These are phyloP conservation scores for Barnettozyma sucrosica DNA, from an alignment of 805 yeast species.

Conservation along the genomic window DNA sequence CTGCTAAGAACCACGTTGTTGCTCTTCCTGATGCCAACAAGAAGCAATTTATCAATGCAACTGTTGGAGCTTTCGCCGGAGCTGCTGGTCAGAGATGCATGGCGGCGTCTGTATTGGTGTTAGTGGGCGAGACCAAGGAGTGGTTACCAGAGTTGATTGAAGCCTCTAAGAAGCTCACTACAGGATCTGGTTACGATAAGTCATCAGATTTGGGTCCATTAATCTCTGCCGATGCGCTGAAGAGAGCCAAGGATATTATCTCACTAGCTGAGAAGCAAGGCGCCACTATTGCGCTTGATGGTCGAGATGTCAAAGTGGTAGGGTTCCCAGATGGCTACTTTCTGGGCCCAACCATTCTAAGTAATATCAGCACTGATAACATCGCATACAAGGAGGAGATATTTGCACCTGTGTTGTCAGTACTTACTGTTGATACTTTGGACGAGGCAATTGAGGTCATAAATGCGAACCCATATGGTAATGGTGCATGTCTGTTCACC, in stretches of 20 bases:
- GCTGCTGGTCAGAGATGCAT: constrained; percentile 84
- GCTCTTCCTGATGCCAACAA: constrained; percentile 69
- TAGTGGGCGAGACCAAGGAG: constrained; percentile 56
- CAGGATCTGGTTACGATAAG: constrained; percentile 61
- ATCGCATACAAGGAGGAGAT: constrained; percentile 66
- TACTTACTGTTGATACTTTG: constrained; percentile 56
- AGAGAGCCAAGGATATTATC: constrained; percentile 49
- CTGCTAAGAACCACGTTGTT: constrained; percentile 72
- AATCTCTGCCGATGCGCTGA: constrained; percentile 50
- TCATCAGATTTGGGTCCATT: constrained; percentile 65
- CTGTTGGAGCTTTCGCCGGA: constrained; percentile 74
- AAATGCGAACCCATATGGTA: constrained; percentile 60
- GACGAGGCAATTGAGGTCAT: constrained; percentile 67
- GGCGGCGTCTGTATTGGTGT: constrained; percentile 70
- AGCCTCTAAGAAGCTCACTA: constrained; percentile 50
- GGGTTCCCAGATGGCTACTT: constrained; percentile 60
- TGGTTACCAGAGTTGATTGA: constrained; percentile 58
- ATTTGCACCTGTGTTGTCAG: constrained; percentile 67
- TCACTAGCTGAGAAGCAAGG: constrained; percentile 49
- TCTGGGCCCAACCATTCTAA: constrained; percentile 64
- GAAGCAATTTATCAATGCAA: constrained; percentile 54
- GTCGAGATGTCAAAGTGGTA: constrained; percentile 44
- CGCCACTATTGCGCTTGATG: constrained; percentile 57
- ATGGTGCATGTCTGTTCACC: constrained; percentile 68
- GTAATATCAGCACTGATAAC: constrained; percentile 58